Evolutionary conservation across 2,329 filamentous ascomycete genomes (phyloP), one percentile per base, ranked within the genome.

Genomic region (Diplocarpon rosae): DNA sequence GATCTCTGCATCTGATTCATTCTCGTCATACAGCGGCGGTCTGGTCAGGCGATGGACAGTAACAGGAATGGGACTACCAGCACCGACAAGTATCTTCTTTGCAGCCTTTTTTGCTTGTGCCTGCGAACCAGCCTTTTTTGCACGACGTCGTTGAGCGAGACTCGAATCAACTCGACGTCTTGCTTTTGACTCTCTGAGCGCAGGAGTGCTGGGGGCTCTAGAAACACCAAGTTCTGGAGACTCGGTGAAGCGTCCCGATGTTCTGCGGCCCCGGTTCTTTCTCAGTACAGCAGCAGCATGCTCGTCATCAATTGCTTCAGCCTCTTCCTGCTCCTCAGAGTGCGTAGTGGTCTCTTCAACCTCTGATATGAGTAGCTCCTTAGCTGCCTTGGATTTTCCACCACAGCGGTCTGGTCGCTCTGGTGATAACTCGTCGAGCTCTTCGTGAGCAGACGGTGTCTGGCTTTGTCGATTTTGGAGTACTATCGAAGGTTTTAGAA

Each of bases 11-110:
- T 66, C 63, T 8, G 60, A 61, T 2, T 69, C 68, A 32, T 66
- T 64, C 3, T 67, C 65, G 11, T 63, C 64, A 14, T 58, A 61
- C 3, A 61, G 61, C n/a, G 57, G 61, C 28, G 65, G 65, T 41
- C 66, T 66, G n/a, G 72, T 74, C 53, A 79, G 77, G 11, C 78
- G 69, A 56, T 81, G 76, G 0, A 80, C 73, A 1, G 68, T 72
- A n/a, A 82, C 69, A 5, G 75, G 71, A 35, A 80, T 67, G 5
- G 64, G 70, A 28, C 78, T 67, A n/a, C 63, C 54, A 39, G 47
- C 43, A 38, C 48, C 56, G 14, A 46, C 54, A 28, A 50, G 62
- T 5, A 54, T 40, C 34, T 60, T 62, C 7, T 53, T 56, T 24
- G 29, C 34, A 2, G 39, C 10, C 33, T 53, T 56, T 24, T 53